Base-by-base conservation (phyloP, 371 early-diverging fungal species). In the Sporodiniella umbellata region DNA sequence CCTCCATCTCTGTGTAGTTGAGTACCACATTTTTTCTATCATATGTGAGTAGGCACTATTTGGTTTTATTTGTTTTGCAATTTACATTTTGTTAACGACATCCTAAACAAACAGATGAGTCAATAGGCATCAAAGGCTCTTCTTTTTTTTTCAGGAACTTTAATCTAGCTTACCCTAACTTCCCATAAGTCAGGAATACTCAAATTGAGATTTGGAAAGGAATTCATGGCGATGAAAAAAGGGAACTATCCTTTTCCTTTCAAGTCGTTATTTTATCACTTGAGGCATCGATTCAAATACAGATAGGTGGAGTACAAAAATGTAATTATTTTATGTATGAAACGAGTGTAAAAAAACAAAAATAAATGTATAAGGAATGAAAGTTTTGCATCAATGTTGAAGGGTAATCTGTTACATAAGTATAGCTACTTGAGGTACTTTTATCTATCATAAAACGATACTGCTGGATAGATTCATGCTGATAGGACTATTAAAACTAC, bases 1-100 rank as follows among this genome's bases (percentile, higher is more conserved):
- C 79, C 67, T 93, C 94, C 83, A 88, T 85, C 65, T 93, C 94
- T 51, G 90, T 88, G 61, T 84, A 83, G 64, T 93, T 89, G 56
- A 91, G 68, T 17, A 92, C 93, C 4, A 82, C 88, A 74, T 82
- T 85, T 65, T 82, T 85, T 17, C 79, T 80, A 51, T 19, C 15
- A 18, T 12, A 21, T 44, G 21, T 14, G 31, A 5, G 22, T 19
- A n/a, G n/a, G n/a, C n/a, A n/a, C n/a, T 39, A 8, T 48, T 44
- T 23, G 8, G 4, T 28, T 28, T 28, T 28, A 10, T 28, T 7
- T 33, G 5, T 12, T 17, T 18, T 5, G n/a, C n/a, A n/a, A 47
- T 55, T 64, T 75, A 82, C 78, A 86, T 77, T 64, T 84, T 86
- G 62, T 83, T 83, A 56, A 86, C 73, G 53, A 80, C 83, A 61